These are phyloP conservation scores for Kwoniella europaea DNA, from an alignment of 768 basidiomycete species.

Conservation along the genomic window DNA sequence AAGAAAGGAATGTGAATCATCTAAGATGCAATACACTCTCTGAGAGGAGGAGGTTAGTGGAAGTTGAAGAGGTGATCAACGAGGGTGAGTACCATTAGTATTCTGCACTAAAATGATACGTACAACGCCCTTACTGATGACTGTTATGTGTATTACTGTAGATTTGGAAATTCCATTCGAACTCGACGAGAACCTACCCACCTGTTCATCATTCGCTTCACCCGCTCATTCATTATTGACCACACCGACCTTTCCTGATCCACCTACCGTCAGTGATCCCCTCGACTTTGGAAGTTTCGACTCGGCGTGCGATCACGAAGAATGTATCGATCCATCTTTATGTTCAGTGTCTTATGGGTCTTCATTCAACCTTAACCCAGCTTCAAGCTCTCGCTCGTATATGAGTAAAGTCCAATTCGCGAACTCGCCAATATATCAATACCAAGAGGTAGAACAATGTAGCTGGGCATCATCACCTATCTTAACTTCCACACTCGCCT, in stretches of 20 bases:
- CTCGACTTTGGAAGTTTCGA: conserved; percentile 1
- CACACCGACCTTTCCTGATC: conserved; percentile 9
- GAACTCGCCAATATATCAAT: background rate
- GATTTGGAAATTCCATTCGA: conserved; percentile 11
- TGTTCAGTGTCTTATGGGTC: conserved; percentile 13
- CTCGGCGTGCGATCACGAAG: conserved; percentile 5
- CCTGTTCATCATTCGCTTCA: background rate
- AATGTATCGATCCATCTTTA: conserved; percentile 21
- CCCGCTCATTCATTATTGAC: conserved; percentile 15
- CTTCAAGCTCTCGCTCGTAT: background rate
- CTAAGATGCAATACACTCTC: background rate
- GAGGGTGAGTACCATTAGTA: background rate
- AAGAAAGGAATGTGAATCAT: background rate
- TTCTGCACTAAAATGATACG: no score
- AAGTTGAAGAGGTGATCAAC: background rate
- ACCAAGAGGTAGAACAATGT: background rate
- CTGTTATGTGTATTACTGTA: background rate
- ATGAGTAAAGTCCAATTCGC: background rate
- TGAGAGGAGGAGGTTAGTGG: background rate
- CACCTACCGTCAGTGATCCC: background rate
- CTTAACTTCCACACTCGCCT: background rate
- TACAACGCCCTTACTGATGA: background rate
- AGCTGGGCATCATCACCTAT: conserved; percentile 19
- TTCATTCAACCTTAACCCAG: conserved; percentile 2
- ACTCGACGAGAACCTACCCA: conserved; percentile 1